Base-by-base conservation (phyloP, 768 basidiomycete genomes). In the Trametes cingulata region DNA sequence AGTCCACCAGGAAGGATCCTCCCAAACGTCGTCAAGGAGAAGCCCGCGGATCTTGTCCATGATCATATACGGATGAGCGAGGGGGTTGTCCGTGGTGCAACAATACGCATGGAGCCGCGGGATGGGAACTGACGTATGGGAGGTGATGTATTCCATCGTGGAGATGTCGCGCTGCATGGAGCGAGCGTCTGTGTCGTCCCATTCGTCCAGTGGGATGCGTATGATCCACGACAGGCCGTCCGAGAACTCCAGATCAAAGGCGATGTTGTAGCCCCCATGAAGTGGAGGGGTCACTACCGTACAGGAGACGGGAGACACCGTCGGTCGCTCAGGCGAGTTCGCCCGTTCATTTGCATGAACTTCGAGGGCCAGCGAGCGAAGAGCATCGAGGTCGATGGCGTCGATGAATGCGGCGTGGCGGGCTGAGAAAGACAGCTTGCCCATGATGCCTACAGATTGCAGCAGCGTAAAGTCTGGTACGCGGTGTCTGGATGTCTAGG, bases 81-180 rank as follows among this genome's bases (percentile, higher is more conserved):
- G 35, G 3, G 52, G 12, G 20, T 53, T 53, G 40, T 61, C 46
- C 35, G 20, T 15, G 19, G 33, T 41, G 24, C 55, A 27, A 7
- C 54, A 62, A 43, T 64, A 68, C 15, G 51, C 65, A 49, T 66
- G 66, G 6, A 68, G 15, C 17, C 60, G 22, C 19, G 67, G 67
- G 17, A 68, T 52, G 42, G 67, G 67, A 14, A 68, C 6, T 1
- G 49, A 51, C 8, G 57, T 58, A 5, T n/a, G 48, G 15, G 40
- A 41, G 6, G 20, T 33, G 12, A 52, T 45, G 33, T 58, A 58
- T n/a, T 58, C 29, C 29, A 33, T 33, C 6, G 29, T 33, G 29
- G 10, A 5, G 10, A 33, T 33, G 29, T 33, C 29, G 29, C 6
- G 29, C 29, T 33, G 29, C 29, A 10, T 33, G 29, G 6, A 33